Conservation (phyloP, 495 filamentous ascomycete species). For the Podospora conica region DNA sequence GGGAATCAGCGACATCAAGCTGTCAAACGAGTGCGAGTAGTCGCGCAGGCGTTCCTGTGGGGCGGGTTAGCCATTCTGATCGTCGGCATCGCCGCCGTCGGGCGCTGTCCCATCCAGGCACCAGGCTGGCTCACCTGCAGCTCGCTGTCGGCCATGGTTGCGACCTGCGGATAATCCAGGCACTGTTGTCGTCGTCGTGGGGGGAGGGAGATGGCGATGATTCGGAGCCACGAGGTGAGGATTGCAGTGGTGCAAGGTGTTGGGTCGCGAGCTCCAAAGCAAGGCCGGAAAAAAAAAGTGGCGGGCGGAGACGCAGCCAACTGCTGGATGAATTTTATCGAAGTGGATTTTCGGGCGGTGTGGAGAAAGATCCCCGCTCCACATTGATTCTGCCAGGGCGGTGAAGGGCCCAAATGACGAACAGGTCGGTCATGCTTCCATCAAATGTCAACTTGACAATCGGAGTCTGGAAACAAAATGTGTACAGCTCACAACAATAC, state of each 20-base stretch:
- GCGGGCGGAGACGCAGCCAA: slow-evolving; percentile 13
- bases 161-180: neutral
- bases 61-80: slow-evolving; percentile 2
- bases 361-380: slow-evolving; percentile 22
- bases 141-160: slow-evolving; percentile 23
- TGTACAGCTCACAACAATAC: no score
- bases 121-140: slow-evolving; percentile 24
- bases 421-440: neutral
- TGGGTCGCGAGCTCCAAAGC: slow-evolving; percentile 11
- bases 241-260: slow-evolving; percentile 6
- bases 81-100: neutral
- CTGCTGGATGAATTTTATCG: slow-evolving; percentile 30
- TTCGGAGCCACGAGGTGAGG: slow-evolving; percentile 1
- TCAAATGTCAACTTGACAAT: neutral
- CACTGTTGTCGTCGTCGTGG: neutral
- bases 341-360: slow-evolving; percentile 29
- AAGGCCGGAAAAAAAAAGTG: slow-evolving; percentile 18
- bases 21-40: slow-evolving; percentile 83
- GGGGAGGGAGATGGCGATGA: neutral
- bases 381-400: slow-evolving; percentile 27
- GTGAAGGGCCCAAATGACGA: slow-evolving; percentile 14
- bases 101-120: neutral
- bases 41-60: slow-evolving; percentile 74
- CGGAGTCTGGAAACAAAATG: neutral
- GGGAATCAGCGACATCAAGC: slow-evolving; percentile 85